A percentile compares a stretch with the other conserved stretches of the same genome.
phyloP scores from a whole-genome alignment of 2,329 filamentous ascomycete species.

The Monilinia vaccinii-corymbosi region DNA sequence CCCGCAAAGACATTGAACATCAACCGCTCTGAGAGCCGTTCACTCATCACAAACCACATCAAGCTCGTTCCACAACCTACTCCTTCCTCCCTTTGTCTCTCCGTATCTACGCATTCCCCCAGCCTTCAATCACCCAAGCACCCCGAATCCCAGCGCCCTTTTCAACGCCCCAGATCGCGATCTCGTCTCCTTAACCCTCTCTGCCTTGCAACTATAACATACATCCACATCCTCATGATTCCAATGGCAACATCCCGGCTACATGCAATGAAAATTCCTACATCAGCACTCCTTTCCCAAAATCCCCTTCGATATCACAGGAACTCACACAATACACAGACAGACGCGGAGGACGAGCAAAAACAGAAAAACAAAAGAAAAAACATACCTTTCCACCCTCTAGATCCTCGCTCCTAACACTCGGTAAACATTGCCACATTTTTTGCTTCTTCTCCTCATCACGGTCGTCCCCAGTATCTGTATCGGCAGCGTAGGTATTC shows the following conservation, averaged over 20 bases:
- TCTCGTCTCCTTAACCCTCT: rapidly evolving
- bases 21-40: background rate
- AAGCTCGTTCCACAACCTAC: background rate
- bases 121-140: background rate
- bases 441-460: background rate
- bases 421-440: background rate
- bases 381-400: background rate
- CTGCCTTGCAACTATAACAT: background rate
- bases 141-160: background rate
- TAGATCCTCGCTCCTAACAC: background rate
- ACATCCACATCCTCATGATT: background rate
- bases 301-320: no score
- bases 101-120: no score
- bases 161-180: background rate
- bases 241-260: background rate
- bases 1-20: background rate
- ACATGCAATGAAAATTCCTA: background rate
- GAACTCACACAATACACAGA: no score
- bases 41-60: background rate
- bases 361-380: background rate
- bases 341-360: no score
- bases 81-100: background rate
- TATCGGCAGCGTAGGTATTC: no score
- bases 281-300: background rate
- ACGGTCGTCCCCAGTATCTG: background rate